Base-by-base conservation (phyloP, 2,329 filamentous ascomycete species). In the Knoxdaviesia capensis region DNA sequence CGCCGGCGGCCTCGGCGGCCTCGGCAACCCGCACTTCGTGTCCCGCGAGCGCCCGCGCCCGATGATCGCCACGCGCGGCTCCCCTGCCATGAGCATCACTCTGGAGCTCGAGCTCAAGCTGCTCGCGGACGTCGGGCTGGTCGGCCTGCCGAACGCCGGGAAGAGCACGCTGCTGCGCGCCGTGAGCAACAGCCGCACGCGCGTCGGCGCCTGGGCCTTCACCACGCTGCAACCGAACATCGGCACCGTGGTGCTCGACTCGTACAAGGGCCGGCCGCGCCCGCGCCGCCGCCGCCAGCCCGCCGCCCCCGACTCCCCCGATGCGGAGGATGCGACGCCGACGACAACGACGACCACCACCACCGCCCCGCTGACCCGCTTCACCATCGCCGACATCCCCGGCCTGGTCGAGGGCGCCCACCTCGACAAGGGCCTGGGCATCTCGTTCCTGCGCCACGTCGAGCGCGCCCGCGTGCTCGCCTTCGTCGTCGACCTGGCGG, bases 161-260 rank as follows among this genome's bases (percentile, higher is more conserved):
- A 98, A 98, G 61, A 92, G 83, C 55, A 96, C 90, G 0, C 68
- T 98, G 1, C 69, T 96, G 10, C 77, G 90, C 11, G 79, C 87
- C 3, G 64, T 98, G 51, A 93, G 79, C 51, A 87, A 87, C 56
- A 92, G 83, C 55, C 79, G 86, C 45, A 84, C 90, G 2, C 74
- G 90, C 35, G 77, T 98, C 31, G 90, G 90, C 36, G 78, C 82
- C 56, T 98, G 90, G 90, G 88, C 86, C 7, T 98, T 98, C 57
- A 98, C 90, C 3, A 98, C 90, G 0, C 67, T 98, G 6, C 80
- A 87, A 50, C 90, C 90, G 3, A 94, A 93, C 50, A 92, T 98
- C 43, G 90, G 90, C 41, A 98, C 90, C 1, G 85, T 98, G 6
- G 80, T 96, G 9, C 71, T 98, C 7, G 90, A 98, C 57, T 74